Base-by-base conservation (phyloP, 192 early-diverging fungal species). In the Thamnidium elegans region DNA sequence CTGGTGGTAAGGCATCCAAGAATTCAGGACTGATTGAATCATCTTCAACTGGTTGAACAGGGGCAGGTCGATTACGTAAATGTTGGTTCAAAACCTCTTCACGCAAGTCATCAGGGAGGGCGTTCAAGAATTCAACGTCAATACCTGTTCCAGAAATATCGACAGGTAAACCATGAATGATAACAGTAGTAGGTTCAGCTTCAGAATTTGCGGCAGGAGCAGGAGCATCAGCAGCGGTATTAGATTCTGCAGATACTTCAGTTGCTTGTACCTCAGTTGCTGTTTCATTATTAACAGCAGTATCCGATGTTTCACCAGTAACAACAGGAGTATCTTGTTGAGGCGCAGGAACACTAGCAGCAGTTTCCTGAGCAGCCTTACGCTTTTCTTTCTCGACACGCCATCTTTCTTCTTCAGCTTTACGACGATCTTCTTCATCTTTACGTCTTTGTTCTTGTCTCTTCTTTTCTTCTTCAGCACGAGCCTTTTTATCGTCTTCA, bases 141-240 rank as follows among this genome's bases (percentile, higher is more conserved):
- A 99, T 99, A 8, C 93, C 97, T 17, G 90, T 90, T 19, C 92
- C 93, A 0, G 94, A 91, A 43, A 99, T 94, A 62, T 99, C 95
- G 0, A 96, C 80, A 64, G 80, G 63, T 42, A 84, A 78, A 3
- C 95, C 97, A 68, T 90, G 82, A 39, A 99, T 82, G 45, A 77
- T 87, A 0, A 97, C 82, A 21, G 82, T 81, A 1, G 80, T 81
- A 50, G 82, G 79, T 13, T 76, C 72, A 14, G 48, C 26, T 50
- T 77, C 62, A 6, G 36, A 6, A 39, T 39, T 39, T 1, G 9
- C 36, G 9, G 36, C 1, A 9, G 36, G 2, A 26, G 26, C 26
- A 26, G 26, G 1, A 3, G 26, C 26, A 26, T 26, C 26, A 3
- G 26, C 26, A 26, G 1, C 26, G 19, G 51, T 39, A 45, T 15